Base-by-base conservation (phyloP, 2,329 filamentous ascomycete genomes). In the Monilinia polystroma region DNA sequence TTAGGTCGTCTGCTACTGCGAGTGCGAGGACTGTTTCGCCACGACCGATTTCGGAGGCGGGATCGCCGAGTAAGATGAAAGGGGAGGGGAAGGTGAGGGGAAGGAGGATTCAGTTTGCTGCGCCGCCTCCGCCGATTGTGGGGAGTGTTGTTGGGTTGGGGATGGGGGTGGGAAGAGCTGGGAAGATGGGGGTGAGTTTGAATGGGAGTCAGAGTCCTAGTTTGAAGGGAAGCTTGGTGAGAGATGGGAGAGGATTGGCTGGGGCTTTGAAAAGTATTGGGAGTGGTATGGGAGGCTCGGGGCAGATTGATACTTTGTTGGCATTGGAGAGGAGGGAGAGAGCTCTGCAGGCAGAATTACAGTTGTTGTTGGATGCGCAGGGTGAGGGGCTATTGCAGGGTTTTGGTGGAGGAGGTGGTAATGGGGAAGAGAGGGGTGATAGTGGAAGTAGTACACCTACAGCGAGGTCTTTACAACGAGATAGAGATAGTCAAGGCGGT, bases 301-400 rank as follows among this genome's bases (percentile, higher is more conserved):
- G 66, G 18, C 59, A 63, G 14, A 64, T 70, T 16, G 69, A 77
- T 68, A 72, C 75, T 4, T 71, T 83, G 5, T 73, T 81, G 7
- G 75, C 74, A 10, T 70, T 83, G 38, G 78, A 82, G 68, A 77
- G 82, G 58, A 80, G 80, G 70, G 83, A 86, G 59, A 78, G 78
- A 35, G 79, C 85, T 70, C 80, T 87, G 18, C 83, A 87, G 70
- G 78, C 81, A 64, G 83, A 87, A 71, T 78, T 88, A 14, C 86
- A 88, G 73, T 77, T 81, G 57, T 76, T 88, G 14, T 78, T 88
- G 2, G 85, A 88, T 75, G 83, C 84, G 2, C 86, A 88, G 72
- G 81, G 82, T 41, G 81, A 82, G 67, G 85, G 82, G 10, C 59
- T 77, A 6, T 45, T 77, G 18, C 68, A 71, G 51, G 73, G 73